Base-by-base conservation (phyloP, 2,329 filamentous ascomycete species). In the Fusarium mexicanum region DNA sequence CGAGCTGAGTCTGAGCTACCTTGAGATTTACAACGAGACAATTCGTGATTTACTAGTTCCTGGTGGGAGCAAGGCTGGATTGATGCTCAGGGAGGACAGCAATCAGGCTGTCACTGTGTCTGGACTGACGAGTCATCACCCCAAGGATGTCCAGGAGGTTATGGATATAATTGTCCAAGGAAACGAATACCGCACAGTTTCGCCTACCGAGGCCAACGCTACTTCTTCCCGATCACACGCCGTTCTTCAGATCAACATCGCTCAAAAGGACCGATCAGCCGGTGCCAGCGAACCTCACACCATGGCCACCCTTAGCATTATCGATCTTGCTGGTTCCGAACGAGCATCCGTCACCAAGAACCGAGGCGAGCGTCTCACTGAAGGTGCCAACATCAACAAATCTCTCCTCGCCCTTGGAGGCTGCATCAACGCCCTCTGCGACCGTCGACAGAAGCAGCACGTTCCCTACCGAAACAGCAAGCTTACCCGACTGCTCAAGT, bases 351-450 rank as follows among this genome's bases (percentile, higher is more conserved):
- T 95, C 31, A 99, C 96, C 26, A 98, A 98, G 85, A 99, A 99
- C 82, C 88, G 96, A 62, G 96, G 96, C 64, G 96, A 98, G 81
- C 89, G 96, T 43, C 86, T 99, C 43, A 87, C 95, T 20, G 96
- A 99, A 83, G 96, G 96, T 73, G 96, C 96, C 78, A 99, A 99
- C 83, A 99, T 99, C 89, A 99, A 99, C 90, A 98, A 98, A 81
- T 99, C 96, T 4, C 88, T 99, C 6, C 90, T 99, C 22, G 96
- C 96, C 0, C 86, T 99, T 14, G 96, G 96, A 71, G 96, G 96
- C 83, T 99, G 96, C 84, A 99, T 99, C 87, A 99, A 99, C 79
- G 97, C 96, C 10, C 91, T 99, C 22, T 99, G 96, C 84, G 96
- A 99, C 80, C 91, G 94, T 9, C 91, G 94, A 59, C 97, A 96